These are phyloP conservation scores for Mycena metata DNA, from an alignment of 768 basidiomycete genomes.

Conservation along the genomic window DNA sequence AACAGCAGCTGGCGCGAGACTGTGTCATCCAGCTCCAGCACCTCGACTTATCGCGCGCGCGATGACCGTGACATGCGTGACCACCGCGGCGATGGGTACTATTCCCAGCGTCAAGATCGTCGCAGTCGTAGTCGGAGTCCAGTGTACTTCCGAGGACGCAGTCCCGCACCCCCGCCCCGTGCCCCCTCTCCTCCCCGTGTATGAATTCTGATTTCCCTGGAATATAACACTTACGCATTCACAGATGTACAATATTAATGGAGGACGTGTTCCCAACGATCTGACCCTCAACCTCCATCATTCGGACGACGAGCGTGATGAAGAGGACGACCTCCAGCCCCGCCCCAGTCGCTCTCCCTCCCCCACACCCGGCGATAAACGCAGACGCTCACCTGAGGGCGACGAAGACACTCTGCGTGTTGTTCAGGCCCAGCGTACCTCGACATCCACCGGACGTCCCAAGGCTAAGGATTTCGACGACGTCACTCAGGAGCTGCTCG, in stretches of 20 bases:
- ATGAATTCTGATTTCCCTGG: not conserved
- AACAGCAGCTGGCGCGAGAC: not conserved
- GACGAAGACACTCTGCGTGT: constrained; percentile 7
- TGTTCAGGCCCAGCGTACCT: not conserved
- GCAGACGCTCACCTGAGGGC: not conserved
- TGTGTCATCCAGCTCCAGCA: not conserved
- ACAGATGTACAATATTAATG: constrained; percentile 16
- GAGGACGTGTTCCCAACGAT: constrained; percentile 3
- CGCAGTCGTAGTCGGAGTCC: constrained; percentile 5
- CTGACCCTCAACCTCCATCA: not conserved
- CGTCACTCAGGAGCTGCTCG: constrained; percentile 3
- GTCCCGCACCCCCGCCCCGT: not conserved
- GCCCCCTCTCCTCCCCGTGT: not conserved
- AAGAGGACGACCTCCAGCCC: not conserved
- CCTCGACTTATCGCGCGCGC: constrained; percentile 2
- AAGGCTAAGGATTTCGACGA: constrained; percentile 32
- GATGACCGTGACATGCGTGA: constrained; percentile 15
- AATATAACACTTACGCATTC: not conserved
- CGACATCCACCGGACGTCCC: constrained; percentile 1
- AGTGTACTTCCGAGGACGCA: constrained; percentile 10
- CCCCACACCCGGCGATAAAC: not conserved
- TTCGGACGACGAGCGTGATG: not conserved
- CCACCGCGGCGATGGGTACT: not conserved
- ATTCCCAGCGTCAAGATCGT: not conserved
- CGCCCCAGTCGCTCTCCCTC: not conserved